These are phyloP conservation scores for Incumbomyces delicatus DNA, from an alignment of 2,329 filamentous ascomycete species.

Conservation along the genomic window DNA sequence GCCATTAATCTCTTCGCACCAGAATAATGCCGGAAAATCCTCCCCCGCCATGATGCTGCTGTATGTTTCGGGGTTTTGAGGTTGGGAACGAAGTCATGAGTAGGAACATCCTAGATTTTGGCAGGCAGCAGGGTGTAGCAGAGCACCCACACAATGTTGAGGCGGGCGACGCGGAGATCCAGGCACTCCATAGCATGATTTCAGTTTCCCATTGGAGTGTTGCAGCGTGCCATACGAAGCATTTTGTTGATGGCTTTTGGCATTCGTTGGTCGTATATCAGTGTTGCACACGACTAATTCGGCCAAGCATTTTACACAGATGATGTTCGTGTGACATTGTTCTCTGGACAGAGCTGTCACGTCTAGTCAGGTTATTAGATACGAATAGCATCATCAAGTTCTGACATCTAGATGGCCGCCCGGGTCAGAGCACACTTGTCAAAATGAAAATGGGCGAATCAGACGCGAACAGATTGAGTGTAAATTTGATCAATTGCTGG, in stretches of 20 bases:
- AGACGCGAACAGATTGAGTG: background rate
- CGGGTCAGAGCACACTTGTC: too few species aligned
- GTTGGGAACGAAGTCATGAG: background rate
- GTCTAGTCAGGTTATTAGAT: background rate
- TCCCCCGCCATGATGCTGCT: constrained; percentile 2
- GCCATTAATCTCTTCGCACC: background rate
- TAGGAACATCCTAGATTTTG: too few species aligned
- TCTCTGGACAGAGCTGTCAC: background rate
- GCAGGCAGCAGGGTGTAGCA: too few species aligned
- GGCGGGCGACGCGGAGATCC: too few species aligned
- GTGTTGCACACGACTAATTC: constrained; percentile 2
- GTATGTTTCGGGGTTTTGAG: background rate
- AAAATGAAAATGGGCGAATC: constrained; percentile 1
- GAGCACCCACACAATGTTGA: too few species aligned
- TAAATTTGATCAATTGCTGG: background rate
- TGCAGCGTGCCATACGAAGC: constrained; percentile 3
- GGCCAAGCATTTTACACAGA: constrained; percentile 1
- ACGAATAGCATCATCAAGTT: background rate
- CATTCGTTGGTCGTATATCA: constrained; percentile 2
- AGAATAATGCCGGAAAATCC: background rate
- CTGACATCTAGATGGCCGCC: background rate
- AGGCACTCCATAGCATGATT: too few species aligned
- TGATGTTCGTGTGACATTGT: constrained; percentile 1
- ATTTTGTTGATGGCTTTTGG: background rate
- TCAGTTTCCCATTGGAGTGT: background rate